Evolutionary conservation across 1,139 yeast genomes (phyloP), one percentile per base, ranked within the genome.

Genomic region (Pichia sp.): DNA sequence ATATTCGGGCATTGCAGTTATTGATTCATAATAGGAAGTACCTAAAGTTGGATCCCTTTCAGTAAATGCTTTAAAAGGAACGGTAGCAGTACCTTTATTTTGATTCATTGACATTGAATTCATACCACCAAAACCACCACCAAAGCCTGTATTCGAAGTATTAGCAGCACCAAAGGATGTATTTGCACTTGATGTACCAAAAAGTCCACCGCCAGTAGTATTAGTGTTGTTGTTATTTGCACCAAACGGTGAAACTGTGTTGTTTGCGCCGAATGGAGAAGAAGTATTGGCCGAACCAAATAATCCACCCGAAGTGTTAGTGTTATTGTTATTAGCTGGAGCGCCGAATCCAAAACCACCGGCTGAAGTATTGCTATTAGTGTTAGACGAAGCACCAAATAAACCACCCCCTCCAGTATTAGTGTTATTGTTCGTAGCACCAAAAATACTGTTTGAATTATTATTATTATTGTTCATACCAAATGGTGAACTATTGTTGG

Each of bases 1-100:
- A 64, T 92, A 92, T 61, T 88, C 95, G 15, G 95, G 96, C 97
- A 92, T 90, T 39, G 87, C 77, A 22, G 85, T 72, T 53, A 94
- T 82, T 58, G 81, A 82, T 63, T 90, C 89, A 66, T 75, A 92
- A 43, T 76, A 80, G 32, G 79, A 77, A 1, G 76, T 71, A 15
- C 62, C 73, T 42, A 80, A 71, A 3, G 78, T 70, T 20, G 80
- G 67, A 59, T 92, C 98, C 62, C 85, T 86, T 63, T 92, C 97
- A 39, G 73, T 70, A 53, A 66, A 72, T 1, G 85, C 74, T 35
- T 79, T 71, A 60, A 79, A 84, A 4, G 95, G 88, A 58, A 78
- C 79, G 45, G 76, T 68, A 0, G 82, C 79, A 1, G 96, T 86
- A 32, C 97, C 97, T 43, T 58, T 55, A 40, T 60, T 61, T 56